Percentiles rank a stretch among this genome's conserved stretches.
phyloP scores from a whole-genome alignment of 2,329 filamentous ascomycete genomes.

The Davidsoniella virescens region DNA sequence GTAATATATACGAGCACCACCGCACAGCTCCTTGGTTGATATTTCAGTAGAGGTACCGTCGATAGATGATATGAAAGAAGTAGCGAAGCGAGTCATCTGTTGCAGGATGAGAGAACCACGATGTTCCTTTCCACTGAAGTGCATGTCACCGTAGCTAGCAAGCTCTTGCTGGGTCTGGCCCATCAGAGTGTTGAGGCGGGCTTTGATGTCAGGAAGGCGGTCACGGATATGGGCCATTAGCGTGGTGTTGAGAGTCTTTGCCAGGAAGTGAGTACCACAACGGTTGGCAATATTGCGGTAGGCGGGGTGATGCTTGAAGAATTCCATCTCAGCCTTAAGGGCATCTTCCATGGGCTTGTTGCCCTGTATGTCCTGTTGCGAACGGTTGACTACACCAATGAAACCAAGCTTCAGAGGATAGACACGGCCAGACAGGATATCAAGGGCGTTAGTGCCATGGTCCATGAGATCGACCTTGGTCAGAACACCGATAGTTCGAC shows the following conservation, averaged over 20 bases:
- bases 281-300: slow-evolving; percentile 90
- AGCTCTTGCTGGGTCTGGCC: slow-evolving; percentile 98
- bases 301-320: slow-evolving; percentile 92
- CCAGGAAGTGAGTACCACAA: slow-evolving; percentile 86
- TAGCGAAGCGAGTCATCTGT: slow-evolving; percentile 95
- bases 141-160: slow-evolving; percentile 92
- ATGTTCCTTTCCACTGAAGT: slow-evolving; percentile 95
- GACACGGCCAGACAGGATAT: slow-evolving; percentile 92
- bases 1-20: slow-evolving; percentile 91
- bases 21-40: slow-evolving; percentile 92
- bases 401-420: slow-evolving; percentile 96
- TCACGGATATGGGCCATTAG: slow-evolving; percentile 95
- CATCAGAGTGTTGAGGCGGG: slow-evolving; percentile 93
- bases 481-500: slow-evolving; percentile 88
- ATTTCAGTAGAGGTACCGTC: slow-evolving; percentile 98
- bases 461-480: slow-evolving; percentile 98
- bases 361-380: slow-evolving; percentile 92
- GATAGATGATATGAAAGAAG: slow-evolving; percentile 95
- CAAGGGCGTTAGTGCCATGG: slow-evolving; percentile 91
- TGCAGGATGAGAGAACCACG: slow-evolving; percentile 87
- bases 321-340: slow-evolving; percentile 75
- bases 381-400: slow-evolving; percentile 94
- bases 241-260: slow-evolving; percentile 87
- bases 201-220: slow-evolving; percentile 92
- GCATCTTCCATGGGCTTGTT: slow-evolving; percentile 92